A percentile compares a stretch with the other conserved stretches of the same genome.
Conservation (phyloP, 2,329 filamentous ascomycete species). For the Colletotrichum tabaci region DNA sequence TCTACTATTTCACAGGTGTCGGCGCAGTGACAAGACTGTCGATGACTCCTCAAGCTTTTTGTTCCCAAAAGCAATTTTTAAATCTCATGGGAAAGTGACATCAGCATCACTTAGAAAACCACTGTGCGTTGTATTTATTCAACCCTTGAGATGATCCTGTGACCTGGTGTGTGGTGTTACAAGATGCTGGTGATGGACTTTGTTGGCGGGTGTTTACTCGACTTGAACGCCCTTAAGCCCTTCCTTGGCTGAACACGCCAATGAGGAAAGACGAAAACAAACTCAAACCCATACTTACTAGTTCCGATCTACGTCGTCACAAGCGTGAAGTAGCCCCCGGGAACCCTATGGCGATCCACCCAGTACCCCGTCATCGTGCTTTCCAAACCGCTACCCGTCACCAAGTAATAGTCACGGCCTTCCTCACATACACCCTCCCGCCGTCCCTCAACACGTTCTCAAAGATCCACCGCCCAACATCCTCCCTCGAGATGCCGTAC, state of each 20-base stretch:
- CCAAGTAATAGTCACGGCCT: conserved; percentile 56
- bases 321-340: not conserved
- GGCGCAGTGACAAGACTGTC: not conserved
- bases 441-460: conserved; percentile 53
- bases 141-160: too few relatives aligned
- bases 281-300: not conserved
- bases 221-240: not conserved
- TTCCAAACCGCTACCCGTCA: conserved; percentile 38
- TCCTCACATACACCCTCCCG: conserved; percentile 50
- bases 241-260: not conserved
- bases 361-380: not conserved
- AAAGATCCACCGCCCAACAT: conserved; percentile 64
- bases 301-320: not conserved
- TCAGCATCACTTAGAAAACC: too few relatives aligned
- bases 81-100: not conserved
- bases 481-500: conserved; percentile 63
- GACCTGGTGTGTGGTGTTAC: too few relatives aligned
- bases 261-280: not conserved
- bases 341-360: not conserved
- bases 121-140: too few relatives aligned
- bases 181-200: too few relatives aligned
- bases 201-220: not conserved
- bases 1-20: not conserved
- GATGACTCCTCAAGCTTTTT: not conserved
- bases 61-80: not conserved